Conservation (phyloP, 805 yeast species). For the Lipomyces lipofer region DNA sequence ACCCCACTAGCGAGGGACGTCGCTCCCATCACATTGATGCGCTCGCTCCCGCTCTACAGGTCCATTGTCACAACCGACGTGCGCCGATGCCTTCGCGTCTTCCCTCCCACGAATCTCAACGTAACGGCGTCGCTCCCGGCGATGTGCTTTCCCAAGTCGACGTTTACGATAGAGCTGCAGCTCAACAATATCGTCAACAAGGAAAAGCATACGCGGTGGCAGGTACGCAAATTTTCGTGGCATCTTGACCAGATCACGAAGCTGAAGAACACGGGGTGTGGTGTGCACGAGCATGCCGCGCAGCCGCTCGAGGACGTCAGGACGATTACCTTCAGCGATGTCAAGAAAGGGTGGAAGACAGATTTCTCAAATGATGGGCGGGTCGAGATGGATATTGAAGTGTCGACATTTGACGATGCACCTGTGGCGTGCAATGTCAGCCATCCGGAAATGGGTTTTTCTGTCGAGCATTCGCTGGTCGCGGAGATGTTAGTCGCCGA, state of each 20-base stretch:
- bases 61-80: constrained; percentile 81
- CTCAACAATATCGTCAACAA: constrained; percentile 56
- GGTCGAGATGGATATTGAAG: constrained; percentile 57
- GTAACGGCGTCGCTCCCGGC: constrained; percentile 87
- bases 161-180: constrained; percentile 78
- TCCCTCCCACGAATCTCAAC: constrained; percentile 92
- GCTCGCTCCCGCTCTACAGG: constrained; percentile 74
- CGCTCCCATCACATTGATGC: constrained; percentile 44
- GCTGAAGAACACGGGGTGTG: constrained; percentile 60
- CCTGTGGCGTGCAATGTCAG: constrained; percentile 66
- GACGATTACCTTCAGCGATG: constrained; percentile 73
- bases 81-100: constrained; percentile 80
- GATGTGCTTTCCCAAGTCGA: constrained; percentile 83
- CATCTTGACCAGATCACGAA: constrained; percentile 80
- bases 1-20: constrained; percentile 33
- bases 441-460: constrained; percentile 77
- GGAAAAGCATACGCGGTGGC: constrained; percentile 62
- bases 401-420: constrained; percentile 35
- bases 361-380: constrained; percentile 79
- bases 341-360: constrained; percentile 92
- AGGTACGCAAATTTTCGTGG: constrained; percentile 89
- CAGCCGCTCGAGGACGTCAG: constrained; percentile 60
- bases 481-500: constrained; percentile 95
- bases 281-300: constrained; percentile 25
- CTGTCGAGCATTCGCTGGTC: constrained; percentile 71